phyloP scores from a whole-genome alignment of 2,329 filamentous ascomycete genomes.

The Beauveria varroae region DNA sequence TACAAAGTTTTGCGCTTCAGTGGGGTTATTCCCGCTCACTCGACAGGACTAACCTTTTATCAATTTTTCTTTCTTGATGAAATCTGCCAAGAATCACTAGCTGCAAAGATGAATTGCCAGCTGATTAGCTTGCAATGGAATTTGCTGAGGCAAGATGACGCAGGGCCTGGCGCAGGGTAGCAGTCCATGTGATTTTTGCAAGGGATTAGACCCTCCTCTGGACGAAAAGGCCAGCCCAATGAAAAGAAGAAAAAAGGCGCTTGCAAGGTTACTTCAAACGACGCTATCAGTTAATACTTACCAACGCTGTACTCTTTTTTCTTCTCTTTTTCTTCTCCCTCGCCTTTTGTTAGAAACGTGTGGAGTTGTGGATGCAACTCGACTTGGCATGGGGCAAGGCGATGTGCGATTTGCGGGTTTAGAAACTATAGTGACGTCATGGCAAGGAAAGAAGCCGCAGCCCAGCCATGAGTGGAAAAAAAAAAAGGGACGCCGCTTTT shows the following conservation, averaged over 20 bases:
- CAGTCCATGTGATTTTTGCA: no score
- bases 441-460: not conserved
- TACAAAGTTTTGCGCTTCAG: no score
- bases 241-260: no score
- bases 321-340: no score
- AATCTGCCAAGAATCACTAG: not conserved
- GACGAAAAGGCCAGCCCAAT: not conserved
- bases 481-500: not conserved
- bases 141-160: not conserved
- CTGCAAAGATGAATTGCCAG: not conserved
- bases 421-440: not conserved
- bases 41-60: not conserved
- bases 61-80: not conserved
- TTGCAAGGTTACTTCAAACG: no score
- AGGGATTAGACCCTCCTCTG: no score
- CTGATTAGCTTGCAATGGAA: not conserved
- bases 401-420: conserved; percentile 2
- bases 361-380: not conserved
- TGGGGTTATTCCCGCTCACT: not conserved
- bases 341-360: not conserved
- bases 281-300: no score
- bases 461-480: not conserved
- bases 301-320: no score
- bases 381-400: not conserved
- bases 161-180: not conserved